Base-by-base conservation (phyloP, 2,329 filamentous ascomycete species). In the Ascochyta viciae-villosae region DNA sequence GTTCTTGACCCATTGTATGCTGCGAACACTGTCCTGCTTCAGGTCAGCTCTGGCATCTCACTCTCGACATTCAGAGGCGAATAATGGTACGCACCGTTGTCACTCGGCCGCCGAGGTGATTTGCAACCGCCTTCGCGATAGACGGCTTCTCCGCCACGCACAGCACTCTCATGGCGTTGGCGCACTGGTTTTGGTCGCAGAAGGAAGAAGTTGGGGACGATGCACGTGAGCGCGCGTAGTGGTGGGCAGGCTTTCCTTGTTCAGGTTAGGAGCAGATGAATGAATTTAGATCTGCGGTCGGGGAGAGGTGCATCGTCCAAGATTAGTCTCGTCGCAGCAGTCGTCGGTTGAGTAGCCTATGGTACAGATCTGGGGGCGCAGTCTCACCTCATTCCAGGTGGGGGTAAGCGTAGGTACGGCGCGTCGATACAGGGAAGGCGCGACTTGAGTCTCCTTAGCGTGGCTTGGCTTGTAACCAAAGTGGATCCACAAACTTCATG, bases 51-150 rank as follows among this genome's bases (percentile, higher is more conserved):
- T 39, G 1, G 31, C 45, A 27, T 51, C 38, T 27, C 29, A 19
- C 31, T n/a, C 44, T 39, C 16, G 15, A 6, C 12, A 35, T 35
- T 12, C 22, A n/a, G 12, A 39, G 8, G 9, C 38, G 16, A 27
- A 24, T 6, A 15, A 10, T 42, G 6, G 16, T 35, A 66, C 70
- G 53, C 59, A 96, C 92, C 50, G 86, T 88, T 74, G 86, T 84
- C 55, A 88, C 82, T 43, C 91, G 91, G 45, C 95, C 94, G 29
- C 90, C 90, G 26, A 99, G 84, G 80, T 98, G 94, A 54, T 87
- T 86, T 35, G 95, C 91, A 45, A 99, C 94, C 34, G 94, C 92
- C 77, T 95, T 97, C 54, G 95, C 92, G 61, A 99, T 97, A 38
- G 94, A 96, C 33, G 92, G 92, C 83, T 99, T 93, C 76, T 93